Percentiles rank a stretch among this genome's conserved stretches.
These are phyloP conservation scores for Straminergon stramineum DNA, from an alignment of 225 moss, liverwort and hornwort species.

Conservation along the genomic window DNA sequence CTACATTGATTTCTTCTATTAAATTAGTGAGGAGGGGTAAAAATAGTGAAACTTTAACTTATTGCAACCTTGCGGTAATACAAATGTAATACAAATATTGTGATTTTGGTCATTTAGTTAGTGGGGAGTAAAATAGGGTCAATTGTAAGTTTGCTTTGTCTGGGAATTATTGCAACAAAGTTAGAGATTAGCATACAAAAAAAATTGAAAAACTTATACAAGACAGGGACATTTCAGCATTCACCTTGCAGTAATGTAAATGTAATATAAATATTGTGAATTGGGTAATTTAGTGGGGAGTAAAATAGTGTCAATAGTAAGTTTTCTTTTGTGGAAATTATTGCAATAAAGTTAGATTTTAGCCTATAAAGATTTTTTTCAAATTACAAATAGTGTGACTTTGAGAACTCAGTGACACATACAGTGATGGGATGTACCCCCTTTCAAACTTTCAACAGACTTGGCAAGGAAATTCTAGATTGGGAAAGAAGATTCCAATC, in stretches of 20 bases:
- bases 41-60: neutral
- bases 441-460: neutral
- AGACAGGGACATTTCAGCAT: too few species aligned
- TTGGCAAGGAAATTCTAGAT: neutral
- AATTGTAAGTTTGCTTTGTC: neutral
- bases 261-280: too few species aligned
- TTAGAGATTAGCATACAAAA: too few species aligned
- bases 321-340: neutral
- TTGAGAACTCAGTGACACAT: neutral
- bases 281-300: neutral
- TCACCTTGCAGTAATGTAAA: neutral
- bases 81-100: neutral
- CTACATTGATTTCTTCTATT: neutral
- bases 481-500: neutral
- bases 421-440: neutral
- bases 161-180: neutral
- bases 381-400: neutral
- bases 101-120: neutral
- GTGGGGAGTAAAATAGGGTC: neutral
- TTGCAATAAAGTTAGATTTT: neutral
- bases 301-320: neutral
- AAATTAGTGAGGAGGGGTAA: neutral
- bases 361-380: neutral
- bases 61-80: neutral
- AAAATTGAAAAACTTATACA: too few species aligned